Base-by-base conservation (phyloP, 495 filamentous ascomycete genomes). In the Penicillium antarcticum region DNA sequence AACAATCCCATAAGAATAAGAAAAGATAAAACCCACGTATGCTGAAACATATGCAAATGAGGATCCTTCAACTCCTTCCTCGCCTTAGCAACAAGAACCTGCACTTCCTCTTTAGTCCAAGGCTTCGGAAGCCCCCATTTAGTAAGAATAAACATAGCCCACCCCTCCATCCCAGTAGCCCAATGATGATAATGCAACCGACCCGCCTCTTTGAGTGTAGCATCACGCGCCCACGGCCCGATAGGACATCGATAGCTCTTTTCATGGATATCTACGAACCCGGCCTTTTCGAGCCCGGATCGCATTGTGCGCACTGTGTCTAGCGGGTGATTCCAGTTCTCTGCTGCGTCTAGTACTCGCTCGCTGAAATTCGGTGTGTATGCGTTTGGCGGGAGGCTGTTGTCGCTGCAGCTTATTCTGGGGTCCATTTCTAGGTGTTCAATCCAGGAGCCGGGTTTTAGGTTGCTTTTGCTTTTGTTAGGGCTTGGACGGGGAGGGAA, bases 391-490 rank as follows among this genome's bases (percentile, higher is more conserved):
- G 48, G 47, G n/a, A 70, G 46, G 35, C 62, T 67, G 32, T 59
- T 55, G 62, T 80, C 78, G 52, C 76, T 71, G 52, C 61, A 71
- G 5, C 42, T 39, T 17, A 72, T 63, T 45, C 48, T 38, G 42
- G 65, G 62, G 37, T 61, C 53, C 8, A 76, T 57, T 42, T 82
- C 78, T 50, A 76, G 67, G 41, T 78, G 57, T 48, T 83, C 80
- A 32, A 80, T 59, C 60, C 73, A 81, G 26, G 71, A 78, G 45
- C 78, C 77, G 3, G 79, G 78, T 44, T 60, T 63, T 16, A 61
- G 55, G 48, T 61, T 58, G 12, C 44, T 47, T 9, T 31, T 60
- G 10, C 42, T 44, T 11, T 51, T 61, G 57, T 16, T 35, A n/a
- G n/a, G n/a, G n/a, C n/a, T n/a, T n/a, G n/a, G n/a, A n/a, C n/a